Percentiles rank a stretch among this genome's conserved stretches.
phyloP scores from a whole-genome alignment of 2,329 filamentous ascomycete genomes.

The Golovinomyces cichoracearum region DNA sequence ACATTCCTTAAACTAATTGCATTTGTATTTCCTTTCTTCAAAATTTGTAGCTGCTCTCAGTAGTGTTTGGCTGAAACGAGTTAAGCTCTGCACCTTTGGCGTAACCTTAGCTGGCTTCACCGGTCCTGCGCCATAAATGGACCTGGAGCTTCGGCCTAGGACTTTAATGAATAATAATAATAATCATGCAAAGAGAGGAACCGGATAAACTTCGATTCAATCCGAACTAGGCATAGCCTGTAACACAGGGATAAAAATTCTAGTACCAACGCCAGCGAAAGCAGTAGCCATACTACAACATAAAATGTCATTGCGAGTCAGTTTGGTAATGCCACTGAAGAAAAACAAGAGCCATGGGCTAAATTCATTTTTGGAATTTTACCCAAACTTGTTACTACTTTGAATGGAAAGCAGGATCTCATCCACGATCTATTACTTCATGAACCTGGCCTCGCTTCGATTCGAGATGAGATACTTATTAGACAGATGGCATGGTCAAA shows the following conservation, averaged over 20 bases:
- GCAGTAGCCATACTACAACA: not conserved
- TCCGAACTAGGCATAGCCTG: no score
- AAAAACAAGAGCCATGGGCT: not conserved
- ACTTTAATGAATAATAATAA: no score
- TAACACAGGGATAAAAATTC: not conserved
- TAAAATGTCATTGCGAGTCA: not conserved
- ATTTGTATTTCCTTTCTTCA: no score
- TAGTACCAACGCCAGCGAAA: not conserved
- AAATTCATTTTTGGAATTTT: not conserved
- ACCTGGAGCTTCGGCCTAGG: no score
- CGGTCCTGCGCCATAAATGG: no score
- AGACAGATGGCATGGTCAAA: not conserved
- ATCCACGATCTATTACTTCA: not conserved
- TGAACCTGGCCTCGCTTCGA: not conserved
- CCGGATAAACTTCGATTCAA: no score
- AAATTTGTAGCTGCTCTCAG: no score
- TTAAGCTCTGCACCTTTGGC: no score
- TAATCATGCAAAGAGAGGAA: no score
- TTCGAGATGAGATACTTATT: not conserved
- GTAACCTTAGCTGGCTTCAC: no score
- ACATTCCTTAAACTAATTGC: no score
- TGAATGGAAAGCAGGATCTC: not conserved
- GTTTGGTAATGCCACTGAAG: not conserved
- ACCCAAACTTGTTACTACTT: not conserved
- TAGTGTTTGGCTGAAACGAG: no score